phyloP scores from a whole-genome alignment of 2,329 filamentous ascomycete genomes.

The Trichophyton verrucosum region DNA sequence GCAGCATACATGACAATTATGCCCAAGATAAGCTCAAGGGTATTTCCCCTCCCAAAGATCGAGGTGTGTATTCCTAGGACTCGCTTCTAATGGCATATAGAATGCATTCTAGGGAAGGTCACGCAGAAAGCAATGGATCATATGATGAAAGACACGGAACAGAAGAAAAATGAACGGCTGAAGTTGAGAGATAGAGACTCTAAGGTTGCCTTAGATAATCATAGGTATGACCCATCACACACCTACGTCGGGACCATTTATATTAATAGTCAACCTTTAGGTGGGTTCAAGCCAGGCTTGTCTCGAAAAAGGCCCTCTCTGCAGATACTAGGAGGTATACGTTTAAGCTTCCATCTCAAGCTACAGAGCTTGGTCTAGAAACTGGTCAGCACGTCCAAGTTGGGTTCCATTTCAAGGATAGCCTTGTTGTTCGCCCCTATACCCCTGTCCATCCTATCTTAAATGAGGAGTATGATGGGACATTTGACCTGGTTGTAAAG shows the following conservation, averaged over 20 bases:
- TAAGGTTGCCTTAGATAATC: constrained; percentile 29
- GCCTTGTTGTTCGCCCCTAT: constrained; percentile 41
- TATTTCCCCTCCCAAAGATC: constrained; percentile 12
- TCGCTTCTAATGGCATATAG: constrained; percentile 17
- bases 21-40: constrained; percentile 39
- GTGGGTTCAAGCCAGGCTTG: constrained; percentile 37
- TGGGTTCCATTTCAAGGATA: constrained; percentile 42
- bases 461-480: constrained; percentile 29
- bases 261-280: constrained; percentile 9
- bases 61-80: neutral
- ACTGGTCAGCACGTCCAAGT: constrained; percentile 44
- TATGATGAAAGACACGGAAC: constrained; percentile 36
- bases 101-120: constrained; percentile 39
- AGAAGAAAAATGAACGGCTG: constrained; percentile 28
- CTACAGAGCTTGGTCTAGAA: constrained; percentile 35
- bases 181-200: constrained; percentile 18
- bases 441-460: constrained; percentile 37
- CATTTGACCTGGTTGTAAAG: constrained; percentile 40
- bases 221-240: constrained; percentile 11
- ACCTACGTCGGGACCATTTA: neutral
- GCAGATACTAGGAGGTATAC: constrained; percentile 37
- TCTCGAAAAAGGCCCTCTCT: constrained; percentile 29
- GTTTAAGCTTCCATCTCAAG: constrained; percentile 32
- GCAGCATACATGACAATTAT: constrained; percentile 41
- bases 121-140: constrained; percentile 39